phyloP scores from a whole-genome alignment of 2,329 filamentous ascomycete species.

The Aureobasidium lini region DNA sequence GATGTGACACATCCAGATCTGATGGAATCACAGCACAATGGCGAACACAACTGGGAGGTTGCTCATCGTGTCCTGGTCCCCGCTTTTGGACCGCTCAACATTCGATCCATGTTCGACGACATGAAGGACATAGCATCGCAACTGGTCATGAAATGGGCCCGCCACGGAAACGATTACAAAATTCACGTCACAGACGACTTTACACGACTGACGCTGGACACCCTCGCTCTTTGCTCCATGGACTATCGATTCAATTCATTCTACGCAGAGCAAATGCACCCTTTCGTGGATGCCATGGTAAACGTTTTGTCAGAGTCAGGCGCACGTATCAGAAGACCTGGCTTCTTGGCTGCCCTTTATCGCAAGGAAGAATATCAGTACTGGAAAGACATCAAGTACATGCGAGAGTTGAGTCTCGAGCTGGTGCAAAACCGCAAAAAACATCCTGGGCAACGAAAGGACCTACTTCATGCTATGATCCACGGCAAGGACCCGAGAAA shows the following conservation, averaged over 20 bases:
- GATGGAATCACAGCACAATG: conserved; percentile 19
- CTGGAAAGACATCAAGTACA: conserved; percentile 45
- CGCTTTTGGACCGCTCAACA: conserved; percentile 40
- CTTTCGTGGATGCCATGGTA: conserved; percentile 62
- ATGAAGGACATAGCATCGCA: conserved; percentile 30
- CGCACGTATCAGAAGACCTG: conserved; percentile 42
- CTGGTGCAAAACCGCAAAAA: conserved; percentile 53
- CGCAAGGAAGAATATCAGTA: conserved; percentile 40
- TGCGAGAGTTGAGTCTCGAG: conserved; percentile 51
- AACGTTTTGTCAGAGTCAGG: conserved; percentile 54
- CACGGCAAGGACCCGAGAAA: conserved; percentile 60
- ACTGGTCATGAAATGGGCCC: conserved; percentile 24
- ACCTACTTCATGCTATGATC: conserved; percentile 64
- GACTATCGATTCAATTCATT: conserved; percentile 68
- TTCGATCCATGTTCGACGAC: conserved; percentile 37
- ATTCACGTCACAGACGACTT: conserved; percentile 61
- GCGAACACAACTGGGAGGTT: conserved; percentile 32
- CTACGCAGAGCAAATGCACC: conserved; percentile 61
- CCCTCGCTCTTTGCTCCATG: conserved; percentile 64
- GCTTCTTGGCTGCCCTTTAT: conserved; percentile 37
- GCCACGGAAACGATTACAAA: conserved; percentile 43
- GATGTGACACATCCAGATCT: conserved; percentile 20
- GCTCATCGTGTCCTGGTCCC: conserved; percentile 40
- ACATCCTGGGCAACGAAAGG: conserved; percentile 50
- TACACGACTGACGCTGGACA: conserved; percentile 65